These are phyloP conservation scores for Scopulariopsis brevicaulis DNA, from an alignment of 2,329 filamentous ascomycete genomes.

Conservation along the genomic window DNA sequence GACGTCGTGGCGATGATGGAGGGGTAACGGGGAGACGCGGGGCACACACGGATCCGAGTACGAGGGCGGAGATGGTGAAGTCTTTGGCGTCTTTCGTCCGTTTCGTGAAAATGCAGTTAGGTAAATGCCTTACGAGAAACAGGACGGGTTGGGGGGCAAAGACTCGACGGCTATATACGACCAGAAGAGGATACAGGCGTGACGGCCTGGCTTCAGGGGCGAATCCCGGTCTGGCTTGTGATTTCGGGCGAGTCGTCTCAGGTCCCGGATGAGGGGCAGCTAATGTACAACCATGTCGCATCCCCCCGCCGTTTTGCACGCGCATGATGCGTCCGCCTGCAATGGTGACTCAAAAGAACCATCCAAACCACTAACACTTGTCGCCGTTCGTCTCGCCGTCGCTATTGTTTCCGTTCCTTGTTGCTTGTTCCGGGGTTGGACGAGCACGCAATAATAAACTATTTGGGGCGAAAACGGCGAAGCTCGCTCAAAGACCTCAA, in stretches of 20 bases:
- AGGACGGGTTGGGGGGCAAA: background rate
- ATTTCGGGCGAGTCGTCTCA: background rate
- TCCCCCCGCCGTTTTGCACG: background rate
- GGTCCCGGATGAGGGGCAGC: background rate
- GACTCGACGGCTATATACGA: background rate
- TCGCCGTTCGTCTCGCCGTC: background rate
- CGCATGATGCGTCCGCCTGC: background rate
- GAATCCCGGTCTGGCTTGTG: background rate
- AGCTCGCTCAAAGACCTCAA: background rate
- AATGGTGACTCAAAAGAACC: background rate
- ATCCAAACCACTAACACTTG: background rate
- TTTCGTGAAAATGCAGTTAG: background rate
- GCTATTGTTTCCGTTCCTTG: background rate
- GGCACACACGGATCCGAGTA: background rate
- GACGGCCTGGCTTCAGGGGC: background rate
- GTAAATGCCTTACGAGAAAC: background rate
- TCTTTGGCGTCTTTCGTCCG: background rate
- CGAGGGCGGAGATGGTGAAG: background rate
- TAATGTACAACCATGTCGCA: background rate
- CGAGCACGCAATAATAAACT: background rate
- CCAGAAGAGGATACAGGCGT: background rate
- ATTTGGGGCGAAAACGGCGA: background rate
- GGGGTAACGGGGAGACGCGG: background rate
- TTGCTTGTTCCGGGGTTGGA: background rate
- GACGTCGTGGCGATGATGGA: background rate